Evolutionary conservation across 768 basidiomycete species (phyloP), one percentile per base, ranked within the genome.

Genomic region (Suillus alpinus): DNA sequence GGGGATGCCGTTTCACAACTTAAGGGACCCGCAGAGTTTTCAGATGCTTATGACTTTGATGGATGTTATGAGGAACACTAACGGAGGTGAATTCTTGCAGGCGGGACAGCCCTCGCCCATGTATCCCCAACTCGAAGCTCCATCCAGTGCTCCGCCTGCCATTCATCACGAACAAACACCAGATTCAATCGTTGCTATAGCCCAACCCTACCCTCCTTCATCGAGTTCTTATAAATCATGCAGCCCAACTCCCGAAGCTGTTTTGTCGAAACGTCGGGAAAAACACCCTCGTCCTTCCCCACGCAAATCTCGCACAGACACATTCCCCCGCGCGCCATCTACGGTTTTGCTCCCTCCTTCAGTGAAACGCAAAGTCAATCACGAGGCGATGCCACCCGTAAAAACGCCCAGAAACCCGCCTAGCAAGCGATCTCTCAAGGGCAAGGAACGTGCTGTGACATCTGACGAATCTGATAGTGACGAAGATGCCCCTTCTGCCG

Each of bases 361-460:
- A 18, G 53, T 56, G 23, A 67, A 65, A 59, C 72, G 72, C 58
- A 73, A 72, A 57, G 66, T 16, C 39, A 26, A 29, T 18, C 37
- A 18, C 16, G 37, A 29, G 26, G 16, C 26, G 5, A 55, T 63
- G 10, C 61, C 59, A 6, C 62, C 66, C 4, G 46, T 63, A 29
- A 73, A 65, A 20, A 14, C n/a, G 40, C 62, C 62, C 29, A 57
- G 61, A 16, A 61, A 64, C 4, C 65, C 59, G n/a, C 68, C 62
- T 10, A 66, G 3, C 4, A 59, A 66, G 44, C 68, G 67, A 49
- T 51, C 63, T 44, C 66, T 63, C 40, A 75, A 77, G 62, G 71
- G 70, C 59, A 73, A 74, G 66, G 64, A 60, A 58, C 71, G 58
- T 58, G 67, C 63, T 34, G 43, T 57, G 4, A 66, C 63, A 26